phyloP scores from a whole-genome alignment of 2,329 filamentous ascomycete genomes.

The Penicillium crustosum region DNA sequence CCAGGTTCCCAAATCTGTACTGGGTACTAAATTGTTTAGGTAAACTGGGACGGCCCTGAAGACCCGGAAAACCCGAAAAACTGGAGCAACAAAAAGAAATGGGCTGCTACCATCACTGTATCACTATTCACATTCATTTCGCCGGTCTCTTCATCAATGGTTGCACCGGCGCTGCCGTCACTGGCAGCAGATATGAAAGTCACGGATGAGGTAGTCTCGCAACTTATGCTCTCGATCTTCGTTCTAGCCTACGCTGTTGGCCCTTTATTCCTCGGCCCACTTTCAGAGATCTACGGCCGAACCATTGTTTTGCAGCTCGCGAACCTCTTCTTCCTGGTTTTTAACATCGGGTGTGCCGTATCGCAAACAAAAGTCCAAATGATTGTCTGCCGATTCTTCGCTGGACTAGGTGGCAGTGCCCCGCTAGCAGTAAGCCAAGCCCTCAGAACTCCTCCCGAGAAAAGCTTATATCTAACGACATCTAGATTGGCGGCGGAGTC shows the following conservation, averaged over 20 bases:
- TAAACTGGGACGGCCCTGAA: constrained; percentile 55
- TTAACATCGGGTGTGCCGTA: constrained; percentile 61
- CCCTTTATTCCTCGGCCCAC: constrained; percentile 52
- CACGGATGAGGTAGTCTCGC: constrained; percentile 42
- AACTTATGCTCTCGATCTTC: constrained; percentile 57
- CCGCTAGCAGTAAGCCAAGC: constrained; percentile 48
- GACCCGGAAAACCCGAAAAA: constrained; percentile 52
- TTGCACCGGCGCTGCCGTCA: constrained; percentile 52
- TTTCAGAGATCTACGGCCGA: constrained; percentile 59
- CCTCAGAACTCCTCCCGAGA: neutral
- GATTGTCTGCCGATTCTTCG: constrained; percentile 59
- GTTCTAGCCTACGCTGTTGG: constrained; percentile 56
- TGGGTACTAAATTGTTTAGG: constrained; percentile 24
- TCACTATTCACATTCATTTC: constrained; percentile 62
- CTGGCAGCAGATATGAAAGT: constrained; percentile 59
- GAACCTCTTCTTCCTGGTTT: constrained; percentile 57
- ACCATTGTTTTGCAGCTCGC: constrained; percentile 55
- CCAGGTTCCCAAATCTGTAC: neutral
- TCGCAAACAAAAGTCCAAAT: constrained; percentile 54
- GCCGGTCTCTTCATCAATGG: constrained; percentile 63
- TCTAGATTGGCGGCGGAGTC: constrained; percentile 50
- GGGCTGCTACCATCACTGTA: constrained; percentile 56
- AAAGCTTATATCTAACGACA: constrained; percentile 2
- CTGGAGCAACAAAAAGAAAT: constrained; percentile 58
- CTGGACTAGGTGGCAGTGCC: constrained; percentile 60